Evolutionary conservation across 2,329 filamentous ascomycete species (phyloP).

Genomic region (Aspergillus chevalieri): DNA sequence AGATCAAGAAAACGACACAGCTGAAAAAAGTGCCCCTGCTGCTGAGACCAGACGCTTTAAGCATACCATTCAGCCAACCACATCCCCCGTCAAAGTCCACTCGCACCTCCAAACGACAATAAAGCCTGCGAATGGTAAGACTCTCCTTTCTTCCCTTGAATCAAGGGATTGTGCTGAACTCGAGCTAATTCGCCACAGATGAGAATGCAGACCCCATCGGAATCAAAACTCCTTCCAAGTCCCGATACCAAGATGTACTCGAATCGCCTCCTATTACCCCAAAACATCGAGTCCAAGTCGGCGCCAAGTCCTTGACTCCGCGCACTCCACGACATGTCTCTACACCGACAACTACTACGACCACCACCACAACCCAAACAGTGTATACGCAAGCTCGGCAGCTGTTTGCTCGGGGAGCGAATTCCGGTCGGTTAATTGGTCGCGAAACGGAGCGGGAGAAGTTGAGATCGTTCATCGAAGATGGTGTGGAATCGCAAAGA

Average conservation of each 20-base stretch:
- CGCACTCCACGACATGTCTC: conserved; percentile 71
- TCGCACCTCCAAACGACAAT: conserved; percentile 34
- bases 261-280: conserved; percentile 69
- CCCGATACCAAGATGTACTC: conserved; percentile 68
- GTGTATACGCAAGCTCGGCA: conserved; percentile 84
- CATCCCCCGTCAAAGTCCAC: conserved; percentile 44
- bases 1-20: conserved; percentile 23
- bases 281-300: conserved; percentile 72
- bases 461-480: conserved; percentile 62
- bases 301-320: conserved; percentile 68
- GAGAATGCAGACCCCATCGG: conserved; percentile 36
- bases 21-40: conserved; percentile 15
- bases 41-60: conserved; percentile 42
- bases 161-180: neutral
- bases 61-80: conserved; percentile 40
- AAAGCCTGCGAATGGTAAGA: conserved; percentile 33
- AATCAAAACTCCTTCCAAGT: conserved; percentile 46
- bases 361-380: conserved; percentile 49
- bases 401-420: conserved; percentile 73
- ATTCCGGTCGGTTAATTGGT: conserved; percentile 69
- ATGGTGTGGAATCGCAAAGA: conserved; percentile 53
- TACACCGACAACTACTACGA: conserved; percentile 47
- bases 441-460: conserved; percentile 64
- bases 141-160: neutral
- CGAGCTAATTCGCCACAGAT: conserved; percentile 26